phyloP scores from a whole-genome alignment of 495 filamentous ascomycete species.

The Penicillium argentinense region DNA sequence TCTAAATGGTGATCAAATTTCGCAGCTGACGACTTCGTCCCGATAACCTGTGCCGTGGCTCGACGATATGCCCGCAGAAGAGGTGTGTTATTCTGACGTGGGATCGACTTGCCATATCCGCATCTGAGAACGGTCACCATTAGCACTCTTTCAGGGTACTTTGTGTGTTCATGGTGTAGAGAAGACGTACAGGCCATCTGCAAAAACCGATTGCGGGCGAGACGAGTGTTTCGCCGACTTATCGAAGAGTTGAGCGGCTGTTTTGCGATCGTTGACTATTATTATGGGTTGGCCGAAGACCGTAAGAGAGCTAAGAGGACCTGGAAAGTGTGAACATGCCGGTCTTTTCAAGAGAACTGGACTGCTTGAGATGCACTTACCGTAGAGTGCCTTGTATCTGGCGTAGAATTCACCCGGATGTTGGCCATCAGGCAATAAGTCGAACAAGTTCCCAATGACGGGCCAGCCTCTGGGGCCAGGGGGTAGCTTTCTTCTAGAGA shows the following conservation, averaged over 20 bases:
- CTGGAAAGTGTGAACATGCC: too few relatives aligned
- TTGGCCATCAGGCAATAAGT: background rate
- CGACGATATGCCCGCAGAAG: background rate
- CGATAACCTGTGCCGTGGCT: background rate
- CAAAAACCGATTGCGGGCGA: background rate
- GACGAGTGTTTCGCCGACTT: conserved; percentile 2
- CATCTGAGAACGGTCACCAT: background rate
- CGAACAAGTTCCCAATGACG: background rate
- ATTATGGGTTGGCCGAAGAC: background rate
- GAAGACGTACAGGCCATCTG: conserved; percentile 2
- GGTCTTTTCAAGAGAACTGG: too few relatives aligned
- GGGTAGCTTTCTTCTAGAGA: background rate
- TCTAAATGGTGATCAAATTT: background rate
- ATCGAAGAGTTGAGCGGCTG: background rate
- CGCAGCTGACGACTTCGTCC: background rate
- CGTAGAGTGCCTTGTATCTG: too few relatives aligned
- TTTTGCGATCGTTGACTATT: background rate
- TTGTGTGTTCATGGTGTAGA: too few relatives aligned
- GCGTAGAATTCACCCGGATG: background rate
- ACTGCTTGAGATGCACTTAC: too few relatives aligned
- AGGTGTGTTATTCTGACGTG: background rate
- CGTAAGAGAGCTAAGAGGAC: background rate
- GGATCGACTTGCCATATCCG: background rate
- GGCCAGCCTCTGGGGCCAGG: background rate
- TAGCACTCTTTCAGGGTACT: too few relatives aligned